Evolutionary conservation across 441 rosid genomes (phyloP).

Genomic region (Hura crepitans): DNA sequence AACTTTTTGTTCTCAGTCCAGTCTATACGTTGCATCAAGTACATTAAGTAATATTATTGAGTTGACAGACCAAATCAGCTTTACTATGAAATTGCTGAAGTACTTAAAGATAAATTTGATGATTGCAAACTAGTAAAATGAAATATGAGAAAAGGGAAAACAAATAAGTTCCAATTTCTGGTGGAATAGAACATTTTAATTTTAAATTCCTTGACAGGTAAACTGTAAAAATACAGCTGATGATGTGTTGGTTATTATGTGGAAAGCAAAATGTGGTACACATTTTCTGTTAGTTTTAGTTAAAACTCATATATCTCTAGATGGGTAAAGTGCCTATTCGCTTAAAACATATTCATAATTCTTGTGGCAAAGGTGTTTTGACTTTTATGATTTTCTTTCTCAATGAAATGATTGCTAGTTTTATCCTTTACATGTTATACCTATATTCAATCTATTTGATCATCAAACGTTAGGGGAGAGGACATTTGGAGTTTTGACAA

Average conservation of each 20-base stretch:
- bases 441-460: slow-evolving; percentile 18
- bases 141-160: neutral
- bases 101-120: neutral
- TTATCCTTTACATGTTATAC: neutral
- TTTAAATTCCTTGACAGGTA: neutral
- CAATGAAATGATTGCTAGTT: slow-evolving; percentile 9
- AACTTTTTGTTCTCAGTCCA: neutral
- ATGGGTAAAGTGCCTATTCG: neutral
- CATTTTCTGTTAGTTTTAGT: neutral
- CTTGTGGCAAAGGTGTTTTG: neutral
- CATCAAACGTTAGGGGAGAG: slow-evolving; percentile 61
- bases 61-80: neutral
- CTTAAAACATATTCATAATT: neutral
- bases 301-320: neutral
- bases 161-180: neutral
- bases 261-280: neutral
- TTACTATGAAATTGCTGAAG: neutral
- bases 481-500: slow-evolving; percentile 87
- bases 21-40: slow-evolving; percentile 1
- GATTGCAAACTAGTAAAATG: neutral
- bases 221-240: neutral
- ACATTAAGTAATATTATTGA: neutral
- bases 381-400: neutral
- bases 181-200: neutral
- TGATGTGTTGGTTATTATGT: neutral